Evolutionary conservation across 805 yeast species (phyloP), one percentile per base, ranked within the genome.

Genomic region (Sugiyamaella mastotermitis): DNA sequence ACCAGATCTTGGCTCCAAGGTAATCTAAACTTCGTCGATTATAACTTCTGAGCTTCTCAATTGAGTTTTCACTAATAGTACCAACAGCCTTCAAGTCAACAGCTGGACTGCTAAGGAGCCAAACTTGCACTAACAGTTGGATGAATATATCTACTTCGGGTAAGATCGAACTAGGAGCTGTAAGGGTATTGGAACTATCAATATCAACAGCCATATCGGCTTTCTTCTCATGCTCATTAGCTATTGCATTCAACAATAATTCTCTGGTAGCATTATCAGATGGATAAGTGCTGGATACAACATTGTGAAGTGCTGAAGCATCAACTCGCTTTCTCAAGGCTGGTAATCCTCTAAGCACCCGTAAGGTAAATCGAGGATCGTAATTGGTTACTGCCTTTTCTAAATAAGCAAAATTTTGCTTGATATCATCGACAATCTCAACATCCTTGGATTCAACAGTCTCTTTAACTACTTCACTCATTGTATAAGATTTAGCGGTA

Each of bases 1-100:
- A 92, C 97, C 97, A 92, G 44, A 83, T 71, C 60, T 88, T 90
- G 11, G 97, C 92, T 47, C 78, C 78, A 42, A 92, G 72, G 52
- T 83, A 77, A 62, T 92, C 97, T 48, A 90, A 66, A 3, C 94
- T 74, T 47, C 97, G 75, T 48, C 82, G 76, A 62, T 86, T 86
- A 64, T 81, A 81, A 10, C 69, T 60, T 41, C 73, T 71, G 56
- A 86, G 46, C 18, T 49, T 54, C 15, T 50, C 20, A 58, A 60
- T 42, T 49, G 69, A 37, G 19, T 34, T 24, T 25, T 47, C 48
- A 33, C 54, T 42, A 2, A 23, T 13, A 9, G 31, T 23, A 10
- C 20, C 16, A 6, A 25, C 19, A 65, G 10, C 64, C 56, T 39
- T 81, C 65, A 30, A 76, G 68, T 36, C 65, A 63, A 8, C 80